Evolutionary conservation across 2,329 filamentous ascomycete genomes (phyloP), one percentile per base, ranked within the genome.

Genomic region (Alternaria sp.): DNA sequence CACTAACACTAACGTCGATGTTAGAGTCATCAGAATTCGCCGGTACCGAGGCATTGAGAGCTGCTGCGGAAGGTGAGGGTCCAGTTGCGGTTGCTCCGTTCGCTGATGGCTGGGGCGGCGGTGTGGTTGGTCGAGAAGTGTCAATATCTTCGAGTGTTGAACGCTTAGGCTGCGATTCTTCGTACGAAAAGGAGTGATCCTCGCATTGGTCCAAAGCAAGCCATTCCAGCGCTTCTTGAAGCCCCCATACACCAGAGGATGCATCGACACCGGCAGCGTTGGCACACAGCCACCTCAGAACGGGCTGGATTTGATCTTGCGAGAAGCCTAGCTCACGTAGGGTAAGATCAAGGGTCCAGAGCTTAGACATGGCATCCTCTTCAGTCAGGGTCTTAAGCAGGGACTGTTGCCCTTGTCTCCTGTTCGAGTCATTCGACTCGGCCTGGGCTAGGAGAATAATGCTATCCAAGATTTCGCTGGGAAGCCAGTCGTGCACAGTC

Each of bases 191-290:
- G 36, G 95, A 84, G 70, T 94, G 90, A 1, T 89, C 86, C 66
- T 85, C 82, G 13, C 85, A 82, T 71, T 90, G 92, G 75, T 96
- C 88, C 67, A 92, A 84, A n/a, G 93, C 92, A 57, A 98, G 85
- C 93, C 93, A 97, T 71, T 97, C 93, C 19, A 99, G 79, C 25
- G 92, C 89, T 80, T 97, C 94, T 65, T 96, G 91, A 36, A 98
- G 82, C 10, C 94, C 93, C 92, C 93, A 97, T 13, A 93, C 86
- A 46, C 85, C 85, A 21, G 83, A 73, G 3, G 84, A 82, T 58
- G 90, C 85, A 65, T 88, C 89, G n/a, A 79, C 28, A 36, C 68
- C 68, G 40, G 67, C 73, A 21, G 79, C 77, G 61, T 78, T 73
- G 13, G 76, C 76, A 56, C 77, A 80, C 0, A 80, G 66, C 77